Percentiles rank a stretch among this genome's conserved stretches.
These are phyloP conservation scores for Metarhizium anisopliae DNA, from an alignment of 2,329 filamentous ascomycete genomes.

Conservation along the genomic window DNA sequence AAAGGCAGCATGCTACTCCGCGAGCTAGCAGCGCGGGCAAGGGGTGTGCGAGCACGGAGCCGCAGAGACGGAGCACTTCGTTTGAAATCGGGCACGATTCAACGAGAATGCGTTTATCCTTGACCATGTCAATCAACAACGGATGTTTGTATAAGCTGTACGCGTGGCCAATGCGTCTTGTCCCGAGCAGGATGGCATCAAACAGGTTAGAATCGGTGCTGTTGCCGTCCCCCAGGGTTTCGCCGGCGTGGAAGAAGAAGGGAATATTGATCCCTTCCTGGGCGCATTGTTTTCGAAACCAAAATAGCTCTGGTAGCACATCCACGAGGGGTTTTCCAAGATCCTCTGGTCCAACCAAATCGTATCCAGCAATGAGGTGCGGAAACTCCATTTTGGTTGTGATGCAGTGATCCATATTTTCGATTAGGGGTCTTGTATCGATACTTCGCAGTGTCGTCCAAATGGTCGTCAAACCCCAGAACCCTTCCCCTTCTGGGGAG, in stretches of 20 bases:
- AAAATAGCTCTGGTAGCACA: constrained; percentile 77
- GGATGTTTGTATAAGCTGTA: constrained; percentile 90
- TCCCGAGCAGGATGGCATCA: constrained; percentile 79
- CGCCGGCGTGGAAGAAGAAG: constrained; percentile 93
- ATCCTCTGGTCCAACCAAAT: constrained; percentile 85
- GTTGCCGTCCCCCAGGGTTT: constrained; percentile 69
- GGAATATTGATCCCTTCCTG: constrained; percentile 73
- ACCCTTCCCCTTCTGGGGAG: constrained; percentile 59
- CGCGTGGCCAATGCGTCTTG: constrained; percentile 80
- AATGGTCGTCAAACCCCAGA: constrained; percentile 80
- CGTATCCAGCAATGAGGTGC: constrained; percentile 75
- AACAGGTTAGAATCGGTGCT: constrained; percentile 74
- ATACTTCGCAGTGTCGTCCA: constrained; percentile 67
- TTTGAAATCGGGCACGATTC: constrained; percentile 90
- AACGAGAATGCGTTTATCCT: constrained; percentile 77
- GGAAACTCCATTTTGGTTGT: constrained; percentile 71
- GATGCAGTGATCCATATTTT: constrained; percentile 84
- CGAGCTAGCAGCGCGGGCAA: constrained; percentile 76
- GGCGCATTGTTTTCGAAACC: constrained; percentile 81
- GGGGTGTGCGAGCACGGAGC: constrained; percentile 68
- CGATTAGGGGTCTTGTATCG: constrained; percentile 56
- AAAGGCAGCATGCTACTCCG: constrained; percentile 74
- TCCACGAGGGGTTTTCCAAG: constrained; percentile 65
- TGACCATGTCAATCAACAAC: constrained; percentile 77
- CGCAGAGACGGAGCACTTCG: constrained; percentile 72